phyloP scores from a whole-genome alignment of 345 rosid genomes.

The Acer campestre region DNA sequence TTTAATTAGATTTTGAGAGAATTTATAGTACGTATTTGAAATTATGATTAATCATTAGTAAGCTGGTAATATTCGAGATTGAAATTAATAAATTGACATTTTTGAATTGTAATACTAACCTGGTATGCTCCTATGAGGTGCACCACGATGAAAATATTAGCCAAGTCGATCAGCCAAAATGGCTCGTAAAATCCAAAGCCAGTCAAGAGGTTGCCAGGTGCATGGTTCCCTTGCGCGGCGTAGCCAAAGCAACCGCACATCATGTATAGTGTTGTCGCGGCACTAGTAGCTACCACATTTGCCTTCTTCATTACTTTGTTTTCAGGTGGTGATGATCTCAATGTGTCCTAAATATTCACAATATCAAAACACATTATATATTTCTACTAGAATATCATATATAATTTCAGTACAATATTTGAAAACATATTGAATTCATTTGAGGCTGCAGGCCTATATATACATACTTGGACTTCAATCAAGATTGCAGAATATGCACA shows the following conservation, averaged over 20 bases:
- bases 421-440: not conserved
- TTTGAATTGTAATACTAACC: not conserved
- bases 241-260: slow-evolving; percentile 16
- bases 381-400: no score
- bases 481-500: slow-evolving; percentile 24
- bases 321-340: slow-evolving; percentile 57
- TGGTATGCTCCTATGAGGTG: slow-evolving; percentile 29
- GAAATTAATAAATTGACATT: no score
- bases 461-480: slow-evolving; percentile 25
- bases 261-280: slow-evolving; percentile 51
- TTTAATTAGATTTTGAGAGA: not conserved
- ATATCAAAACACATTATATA: not conserved
- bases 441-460: not conserved
- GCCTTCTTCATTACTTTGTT: slow-evolving; percentile 53
- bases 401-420: not conserved
- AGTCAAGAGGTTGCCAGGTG: slow-evolving; percentile 24
- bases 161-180: slow-evolving; percentile 24
- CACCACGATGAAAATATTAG: slow-evolving; percentile 19
- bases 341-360: slow-evolving; percentile 39
- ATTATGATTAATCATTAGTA: no score
- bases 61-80: no score
- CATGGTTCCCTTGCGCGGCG: slow-evolving; percentile 21
- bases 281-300: slow-evolving; percentile 33
- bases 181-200: slow-evolving; percentile 27
- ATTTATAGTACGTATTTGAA: no score